Conservation (phyloP, 768 basidiomycete genomes). For the Daedalea quercina region DNA sequence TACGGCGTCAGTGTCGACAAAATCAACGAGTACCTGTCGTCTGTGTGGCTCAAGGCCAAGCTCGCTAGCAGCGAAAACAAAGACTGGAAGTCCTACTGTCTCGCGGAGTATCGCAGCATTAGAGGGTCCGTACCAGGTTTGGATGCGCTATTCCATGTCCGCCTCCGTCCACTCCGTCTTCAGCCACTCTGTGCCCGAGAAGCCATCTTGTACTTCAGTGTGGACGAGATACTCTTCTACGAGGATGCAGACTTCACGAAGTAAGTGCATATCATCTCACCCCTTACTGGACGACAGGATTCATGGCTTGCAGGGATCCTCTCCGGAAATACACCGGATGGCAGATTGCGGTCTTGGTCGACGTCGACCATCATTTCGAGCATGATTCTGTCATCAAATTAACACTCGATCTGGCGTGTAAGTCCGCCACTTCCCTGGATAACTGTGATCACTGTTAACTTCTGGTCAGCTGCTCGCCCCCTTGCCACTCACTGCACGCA, state of each 20-base stretch:
- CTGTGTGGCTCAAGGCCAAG: constrained; percentile 20
- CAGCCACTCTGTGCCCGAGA: constrained; percentile 22
- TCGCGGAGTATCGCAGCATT: constrained; percentile 20
- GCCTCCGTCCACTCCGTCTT: constrained; percentile 21
- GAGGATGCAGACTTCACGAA: constrained; percentile 8
- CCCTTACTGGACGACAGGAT: background rate
- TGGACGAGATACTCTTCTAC: constrained; percentile 19
- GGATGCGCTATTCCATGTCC: constrained; percentile 16
- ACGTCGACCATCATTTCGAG: constrained; percentile 17
- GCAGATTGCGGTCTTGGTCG: constrained; percentile 21
- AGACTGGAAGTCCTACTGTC: constrained; percentile 11
- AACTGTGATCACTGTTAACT: background rate
- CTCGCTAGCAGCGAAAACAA: constrained; percentile 6
- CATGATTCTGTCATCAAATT: constrained; percentile 14
- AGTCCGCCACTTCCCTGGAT: background rate
- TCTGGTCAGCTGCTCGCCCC: constrained; percentile 6
- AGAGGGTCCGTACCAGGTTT: constrained; percentile 12
- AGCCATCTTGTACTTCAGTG: constrained; percentile 19
- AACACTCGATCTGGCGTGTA: constrained; percentile 20
- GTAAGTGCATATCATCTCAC: constrained; percentile 4
- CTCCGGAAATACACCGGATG: constrained; percentile 9
- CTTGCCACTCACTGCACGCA: constrained; percentile 5
- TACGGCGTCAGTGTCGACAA: constrained; percentile 18
- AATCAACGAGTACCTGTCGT: constrained; percentile 20
- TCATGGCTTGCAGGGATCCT: background rate